Base-by-base conservation (phyloP, 1,284 basidiomycete species). In the Cryptococcus sp. region DNA sequence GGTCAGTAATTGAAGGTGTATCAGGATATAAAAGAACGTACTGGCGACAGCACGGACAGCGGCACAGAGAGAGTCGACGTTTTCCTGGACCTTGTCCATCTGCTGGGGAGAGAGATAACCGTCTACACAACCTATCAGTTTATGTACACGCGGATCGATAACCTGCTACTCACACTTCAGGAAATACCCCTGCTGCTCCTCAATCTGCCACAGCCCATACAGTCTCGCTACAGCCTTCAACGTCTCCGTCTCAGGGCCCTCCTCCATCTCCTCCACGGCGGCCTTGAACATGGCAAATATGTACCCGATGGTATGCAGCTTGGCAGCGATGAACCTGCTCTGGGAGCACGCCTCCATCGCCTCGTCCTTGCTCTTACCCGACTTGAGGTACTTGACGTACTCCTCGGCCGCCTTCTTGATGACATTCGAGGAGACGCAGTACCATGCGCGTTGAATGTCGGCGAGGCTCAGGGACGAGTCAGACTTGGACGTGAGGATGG, bases 131-230 rank as follows among this genome's bases (percentile, higher is more conserved):
- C 35, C 46, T 46, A 50, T 52, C 52, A 53, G 20, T 44, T 24
- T 28, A 38, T 20, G 16, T 7, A 37, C 38, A 13, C 9, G 18
- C 8, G n/a, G 3, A 11, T 16, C 20, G 35, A 38, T 42, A 28
- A 15, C 24, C 3, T 33, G 8, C 0, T 0, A 68, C 71, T 68
- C 55, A 76, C 77, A 79, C 64, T 80, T 79, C 65, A 83, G 73
- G 76, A 83, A 82, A 65, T 79, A 78, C 35, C 77, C 80, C 46
- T 80, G 80, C 70, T 82, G 80, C 76, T 83, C 81, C 68, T 83
- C 82, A 63, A 82, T 79, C 67, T 80, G 78, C 80, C 81, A 82
- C 13, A 81, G 71, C n/a, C 81, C 79, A 61, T 80, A 81, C 40
- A 80, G 63, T 50, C 65, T 64, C 54, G 74, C 77, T 40, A 78